These are phyloP conservation scores for Fusarium sarcochroum DNA, from an alignment of 2,329 filamentous ascomycete species.

Conservation along the genomic window DNA sequence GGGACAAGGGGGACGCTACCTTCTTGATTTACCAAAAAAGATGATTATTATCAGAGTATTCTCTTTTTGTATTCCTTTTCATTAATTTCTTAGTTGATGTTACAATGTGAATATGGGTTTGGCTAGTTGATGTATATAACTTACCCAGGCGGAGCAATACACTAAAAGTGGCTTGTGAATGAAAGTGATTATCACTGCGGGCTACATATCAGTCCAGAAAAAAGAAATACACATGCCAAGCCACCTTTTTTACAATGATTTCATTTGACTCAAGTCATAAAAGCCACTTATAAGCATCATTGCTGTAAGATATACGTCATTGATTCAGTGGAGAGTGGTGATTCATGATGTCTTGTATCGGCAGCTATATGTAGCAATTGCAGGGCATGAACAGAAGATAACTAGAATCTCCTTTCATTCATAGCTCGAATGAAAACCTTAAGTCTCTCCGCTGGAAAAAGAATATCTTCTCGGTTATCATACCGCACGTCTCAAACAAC, in stretches of 20 bases:
- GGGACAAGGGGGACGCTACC: too few species aligned
- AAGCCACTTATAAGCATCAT: background rate
- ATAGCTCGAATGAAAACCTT: background rate
- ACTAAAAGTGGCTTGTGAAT: too few species aligned
- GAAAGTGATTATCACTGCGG: background rate
- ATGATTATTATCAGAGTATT: too few species aligned
- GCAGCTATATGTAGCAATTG: conserved; percentile 10
- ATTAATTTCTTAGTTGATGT: too few species aligned
- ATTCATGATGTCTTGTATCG: conserved; percentile 11
- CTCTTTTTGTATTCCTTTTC: too few species aligned
- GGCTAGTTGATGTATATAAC: too few species aligned
- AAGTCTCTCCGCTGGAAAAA: background rate
- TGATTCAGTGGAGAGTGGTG: conserved; percentile 25
- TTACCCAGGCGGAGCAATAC: too few species aligned
- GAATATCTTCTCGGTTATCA: conserved; percentile 14
- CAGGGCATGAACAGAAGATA: accelerated
- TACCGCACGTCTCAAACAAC: background rate
- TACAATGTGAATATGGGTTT: too few species aligned
- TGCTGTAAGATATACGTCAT: conserved; percentile 15
- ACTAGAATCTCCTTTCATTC: accelerated
- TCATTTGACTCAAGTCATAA: background rate
- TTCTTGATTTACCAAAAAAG: too few species aligned
- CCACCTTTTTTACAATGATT: background rate
- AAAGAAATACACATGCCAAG: too few species aligned
- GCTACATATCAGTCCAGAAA: too few species aligned